phyloP scores from a whole-genome alignment of 208 protist species.

The Acanthamoeba polyphaga region DNA sequence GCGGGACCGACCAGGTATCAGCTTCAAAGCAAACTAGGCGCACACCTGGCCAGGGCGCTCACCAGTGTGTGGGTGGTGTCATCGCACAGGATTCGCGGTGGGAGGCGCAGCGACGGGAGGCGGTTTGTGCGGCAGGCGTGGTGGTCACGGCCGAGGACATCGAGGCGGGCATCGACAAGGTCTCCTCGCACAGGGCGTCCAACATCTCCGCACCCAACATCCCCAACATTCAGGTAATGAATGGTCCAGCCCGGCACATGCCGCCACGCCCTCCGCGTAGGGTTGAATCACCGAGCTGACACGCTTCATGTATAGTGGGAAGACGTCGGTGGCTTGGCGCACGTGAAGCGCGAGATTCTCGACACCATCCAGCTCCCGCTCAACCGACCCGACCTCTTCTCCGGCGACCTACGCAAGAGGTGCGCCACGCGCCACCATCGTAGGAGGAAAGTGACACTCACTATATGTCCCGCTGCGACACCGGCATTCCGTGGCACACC shows the following conservation, averaged over 20 bases:
- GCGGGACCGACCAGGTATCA: neutral
- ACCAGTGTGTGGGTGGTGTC: neutral
- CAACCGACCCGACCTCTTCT: conserved; percentile 94
- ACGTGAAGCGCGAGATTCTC: conserved; percentile 95
- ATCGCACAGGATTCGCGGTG: neutral
- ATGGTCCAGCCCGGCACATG: too few relatives aligned
- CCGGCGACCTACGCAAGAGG: conserved; percentile 77
- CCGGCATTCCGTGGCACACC: neutral
- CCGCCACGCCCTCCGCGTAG: too few relatives aligned
- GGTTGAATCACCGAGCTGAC: too few relatives aligned
- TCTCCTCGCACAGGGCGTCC: conserved; percentile 78
- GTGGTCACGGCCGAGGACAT: conserved; percentile 77
- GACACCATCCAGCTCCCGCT: conserved; percentile 97
- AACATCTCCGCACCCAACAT: conserved; percentile 79
- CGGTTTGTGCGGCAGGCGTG: conserved; percentile 73
- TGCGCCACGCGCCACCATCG: neutral
- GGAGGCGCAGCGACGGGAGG: conserved; percentile 1
- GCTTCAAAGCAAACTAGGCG: neutral
- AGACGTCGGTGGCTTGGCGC: conserved; percentile 93
- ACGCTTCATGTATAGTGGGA: conserved; percentile 79
- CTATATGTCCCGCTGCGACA: too few relatives aligned
- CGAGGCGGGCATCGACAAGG: conserved; percentile 67
- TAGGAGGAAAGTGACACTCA: too few relatives aligned
- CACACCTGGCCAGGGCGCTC: too few relatives aligned
- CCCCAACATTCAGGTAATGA: conserved; percentile 5